phyloP scores from a whole-genome alignment of 805 yeast genomes.

The Hanseniaspora valbyensis region DNA sequence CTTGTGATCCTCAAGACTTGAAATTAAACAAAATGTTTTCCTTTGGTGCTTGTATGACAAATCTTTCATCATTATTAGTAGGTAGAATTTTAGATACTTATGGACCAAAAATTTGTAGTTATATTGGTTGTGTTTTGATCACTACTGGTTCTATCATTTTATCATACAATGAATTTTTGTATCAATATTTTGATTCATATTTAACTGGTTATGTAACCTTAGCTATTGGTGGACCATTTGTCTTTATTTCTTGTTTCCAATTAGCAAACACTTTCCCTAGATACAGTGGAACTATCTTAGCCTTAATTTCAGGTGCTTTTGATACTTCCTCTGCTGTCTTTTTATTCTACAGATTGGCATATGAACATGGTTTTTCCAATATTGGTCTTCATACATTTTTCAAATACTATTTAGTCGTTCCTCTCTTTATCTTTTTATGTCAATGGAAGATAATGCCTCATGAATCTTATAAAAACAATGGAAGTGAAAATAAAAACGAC shows the following conservation, averaged over 20 bases:
- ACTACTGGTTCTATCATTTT: constrained; percentile 40
- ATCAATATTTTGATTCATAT: constrained; percentile 47
- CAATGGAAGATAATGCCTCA: constrained; percentile 73
- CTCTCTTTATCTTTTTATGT: constrained; percentile 61
- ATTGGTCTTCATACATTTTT: constrained; percentile 49
- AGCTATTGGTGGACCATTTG: constrained; percentile 91
- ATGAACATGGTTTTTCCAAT: constrained; percentile 31
- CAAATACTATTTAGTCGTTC: constrained; percentile 56
- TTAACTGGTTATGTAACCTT: constrained; percentile 60
- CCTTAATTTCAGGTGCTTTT: constrained; percentile 84
- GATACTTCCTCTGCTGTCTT: constrained; percentile 88
- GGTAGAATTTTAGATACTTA: constrained; percentile 65
- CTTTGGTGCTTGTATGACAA: constrained; percentile 75
- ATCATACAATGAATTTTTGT: constrained; percentile 2
- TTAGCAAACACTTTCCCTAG: constrained; percentile 78
- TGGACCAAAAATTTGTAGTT: constrained; percentile 74
- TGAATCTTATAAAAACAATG: constrained; percentile 61
- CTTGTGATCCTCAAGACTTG: constrained; percentile 71
- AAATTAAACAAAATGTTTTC: constrained; percentile 75
- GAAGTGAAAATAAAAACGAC: constrained; percentile 20
- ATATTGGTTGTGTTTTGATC: constrained; percentile 56
- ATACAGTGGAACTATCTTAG: constrained; percentile 68
- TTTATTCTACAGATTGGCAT: constrained; percentile 56
- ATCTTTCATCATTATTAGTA: constrained; percentile 69
- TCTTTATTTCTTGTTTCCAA: constrained; percentile 81